Conservation (phyloP, 2,329 filamentous ascomycete genomes). For the Lecanoromycetidae sp. region DNA sequence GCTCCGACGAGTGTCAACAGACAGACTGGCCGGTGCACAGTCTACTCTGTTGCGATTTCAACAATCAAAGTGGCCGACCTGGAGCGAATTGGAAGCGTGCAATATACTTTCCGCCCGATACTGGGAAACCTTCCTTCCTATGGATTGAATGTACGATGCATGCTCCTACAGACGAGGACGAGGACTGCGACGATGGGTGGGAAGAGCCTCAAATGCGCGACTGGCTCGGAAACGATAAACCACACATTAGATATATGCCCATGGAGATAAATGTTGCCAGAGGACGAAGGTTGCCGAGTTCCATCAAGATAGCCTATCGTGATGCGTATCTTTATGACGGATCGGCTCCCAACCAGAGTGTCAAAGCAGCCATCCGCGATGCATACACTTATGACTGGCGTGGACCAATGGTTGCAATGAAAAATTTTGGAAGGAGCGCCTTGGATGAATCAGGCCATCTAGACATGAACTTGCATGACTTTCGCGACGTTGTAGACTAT, state of each 20-base stretch:
- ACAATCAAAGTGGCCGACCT: background rate
- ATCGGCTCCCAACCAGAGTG: background rate
- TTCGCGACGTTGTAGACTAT: constrained; percentile 3
- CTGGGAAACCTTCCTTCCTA: background rate
- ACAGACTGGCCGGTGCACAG: constrained; percentile 3
- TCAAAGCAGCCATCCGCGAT: background rate
- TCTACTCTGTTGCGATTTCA: background rate
- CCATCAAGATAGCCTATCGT: background rate
- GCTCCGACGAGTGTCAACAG: background rate
- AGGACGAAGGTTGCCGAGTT: background rate
- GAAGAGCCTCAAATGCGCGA: background rate
- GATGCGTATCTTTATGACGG: background rate
- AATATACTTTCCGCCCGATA: background rate
- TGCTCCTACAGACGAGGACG: background rate
- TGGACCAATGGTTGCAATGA: constrained; percentile 1
- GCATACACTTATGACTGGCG: background rate
- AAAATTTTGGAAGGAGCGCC: background rate
- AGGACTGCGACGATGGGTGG: background rate
- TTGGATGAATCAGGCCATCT: background rate
- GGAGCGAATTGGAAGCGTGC: background rate
- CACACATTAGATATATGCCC: background rate
- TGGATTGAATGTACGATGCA: constrained; percentile 1
- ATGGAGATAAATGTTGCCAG: background rate
- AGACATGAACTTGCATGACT: constrained; percentile 5
- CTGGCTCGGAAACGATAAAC: background rate